Base-by-base conservation (phyloP, 2,329 filamentous ascomycete species). In the Epichloe gansuensis region DNA sequence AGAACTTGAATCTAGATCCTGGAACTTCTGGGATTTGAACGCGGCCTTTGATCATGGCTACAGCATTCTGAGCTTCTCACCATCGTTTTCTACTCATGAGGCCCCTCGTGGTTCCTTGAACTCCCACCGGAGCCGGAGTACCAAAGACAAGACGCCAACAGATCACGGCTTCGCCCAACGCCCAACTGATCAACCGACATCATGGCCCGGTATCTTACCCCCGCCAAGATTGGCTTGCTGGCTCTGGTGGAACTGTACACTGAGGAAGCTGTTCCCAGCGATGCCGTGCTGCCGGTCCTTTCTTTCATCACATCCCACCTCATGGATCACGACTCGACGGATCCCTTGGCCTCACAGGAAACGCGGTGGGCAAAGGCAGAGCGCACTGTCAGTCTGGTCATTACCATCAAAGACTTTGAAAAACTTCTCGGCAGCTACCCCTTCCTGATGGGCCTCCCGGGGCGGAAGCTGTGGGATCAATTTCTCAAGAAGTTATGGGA, bases 191-290 rank as follows among this genome's bases (percentile, higher is more conserved):
- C 31, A 17, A 21, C 13, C 9, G 31, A n/a, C 13, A 55, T 13
- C 50, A 94, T 91, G 84, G 78, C 84, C 60, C 85, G 86, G 53
- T 95, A 85, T 66, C 76, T 97, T 45, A 95, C 87, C n/a, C 87
- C 91, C 12, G 84, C 88, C 59, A 95, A 93, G 65, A 79, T 97
- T 58, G 84, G 85, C 62, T 76, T 96, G 25, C 77, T 97, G 51
- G 80, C 82, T 51, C 78, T 98, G 50, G 78, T 93, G 50, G 81
- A 89, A 60, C 75, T 96, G 51, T 97, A 98, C 68, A 80, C 81
- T 39, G 82, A 86, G 57, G 82, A 81, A 23, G 72, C 76, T 2
- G 76, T 90, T 15, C 84, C 85, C 2, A 81, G 78, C 54, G 74
- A 78, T 48, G 82, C 85, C n/a, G 82, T 84, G 25, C 77, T 91